phyloP scores from a whole-genome alignment of 495 filamentous ascomycete genomes.

The Lophiostoma macrostomum region DNA sequence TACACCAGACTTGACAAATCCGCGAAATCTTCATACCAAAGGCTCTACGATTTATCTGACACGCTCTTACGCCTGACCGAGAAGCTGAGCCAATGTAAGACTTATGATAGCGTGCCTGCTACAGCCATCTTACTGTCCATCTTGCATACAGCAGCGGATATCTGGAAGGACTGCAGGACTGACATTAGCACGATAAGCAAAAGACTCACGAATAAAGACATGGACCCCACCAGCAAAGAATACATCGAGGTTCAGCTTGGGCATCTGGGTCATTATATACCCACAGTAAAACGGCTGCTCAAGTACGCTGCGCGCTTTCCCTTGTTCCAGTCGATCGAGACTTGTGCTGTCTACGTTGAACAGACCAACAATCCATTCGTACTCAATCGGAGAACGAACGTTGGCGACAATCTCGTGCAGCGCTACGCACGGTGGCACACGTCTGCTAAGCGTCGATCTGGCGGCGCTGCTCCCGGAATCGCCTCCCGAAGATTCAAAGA shows the following conservation, averaged over 20 bases:
- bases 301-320: neutral
- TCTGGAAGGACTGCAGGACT: neutral
- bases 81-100: too few species aligned
- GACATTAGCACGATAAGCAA: neutral
- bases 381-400: too few species aligned
- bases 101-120: too few species aligned
- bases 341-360: neutral
- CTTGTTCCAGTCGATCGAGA: neutral
- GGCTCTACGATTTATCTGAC: too few species aligned
- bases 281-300: neutral
- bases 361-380: too few species aligned
- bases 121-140: neutral
- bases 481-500: neutral
- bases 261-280: conserved; percentile 8
- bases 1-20: too few species aligned
- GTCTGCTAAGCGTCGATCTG: too few species aligned
- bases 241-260: neutral
- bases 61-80: too few species aligned
- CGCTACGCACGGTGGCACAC: too few species aligned
- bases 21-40: too few species aligned
- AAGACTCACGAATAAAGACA: neutral
- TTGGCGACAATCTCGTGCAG: too few species aligned
- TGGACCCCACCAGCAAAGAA: neutral
- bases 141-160: neutral
- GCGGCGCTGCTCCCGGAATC: neutral